Evolutionary conservation across 2,329 filamentous ascomycete genomes (phyloP), one percentile per base, ranked within the genome.

Genomic region (Aspergillus pseudoterreus): DNA sequence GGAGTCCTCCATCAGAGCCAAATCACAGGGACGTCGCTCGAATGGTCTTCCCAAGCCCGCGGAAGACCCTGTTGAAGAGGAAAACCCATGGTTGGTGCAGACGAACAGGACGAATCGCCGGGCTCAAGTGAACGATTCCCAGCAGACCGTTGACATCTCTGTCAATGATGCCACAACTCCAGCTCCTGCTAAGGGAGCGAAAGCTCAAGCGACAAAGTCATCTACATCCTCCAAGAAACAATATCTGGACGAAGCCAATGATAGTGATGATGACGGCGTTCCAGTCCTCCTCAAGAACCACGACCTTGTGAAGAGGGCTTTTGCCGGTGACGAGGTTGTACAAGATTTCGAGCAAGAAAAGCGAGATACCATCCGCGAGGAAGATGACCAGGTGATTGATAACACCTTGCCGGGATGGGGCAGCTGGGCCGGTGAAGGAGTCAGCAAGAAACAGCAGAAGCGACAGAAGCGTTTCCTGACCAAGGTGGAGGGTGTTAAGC

Each of bases 321-420:
- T 99, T 69, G 92, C 92, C 2, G 91, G 90, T 39, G 84, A 92
- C 62, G 88, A 96, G 67, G 89, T 95, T 1, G 84, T 87, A 8
- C 82, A 82, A 43, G 85, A 91, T 36, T 99, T 97, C 66, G 82
- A 83, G 51, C 79, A 79, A 35, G 92, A 97, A 66, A 97, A 97
- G 74, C 80, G 78, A 14, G 82, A 83, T 45, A 77, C 82, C 1
- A 82, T 84, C 15, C 80, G 82, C 27, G 88, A 89, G 15, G 91
- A 96, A 69, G 90, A 88, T 59, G 88, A 95, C 65, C 87, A 94
- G 71, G 76, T 90, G 50, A 74, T 91, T 27, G 90, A 92, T 67
- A 87, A 87, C 58, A 88, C 88, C n/a, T 79, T 99, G 5, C 91
- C 91, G 0, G 94, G 94, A 43, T 99, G 94, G 94, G 94, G 94